These are phyloP conservation scores for Penicillium cinerascens DNA, from an alignment of 495 filamentous ascomycete genomes.

Conservation along the genomic window DNA sequence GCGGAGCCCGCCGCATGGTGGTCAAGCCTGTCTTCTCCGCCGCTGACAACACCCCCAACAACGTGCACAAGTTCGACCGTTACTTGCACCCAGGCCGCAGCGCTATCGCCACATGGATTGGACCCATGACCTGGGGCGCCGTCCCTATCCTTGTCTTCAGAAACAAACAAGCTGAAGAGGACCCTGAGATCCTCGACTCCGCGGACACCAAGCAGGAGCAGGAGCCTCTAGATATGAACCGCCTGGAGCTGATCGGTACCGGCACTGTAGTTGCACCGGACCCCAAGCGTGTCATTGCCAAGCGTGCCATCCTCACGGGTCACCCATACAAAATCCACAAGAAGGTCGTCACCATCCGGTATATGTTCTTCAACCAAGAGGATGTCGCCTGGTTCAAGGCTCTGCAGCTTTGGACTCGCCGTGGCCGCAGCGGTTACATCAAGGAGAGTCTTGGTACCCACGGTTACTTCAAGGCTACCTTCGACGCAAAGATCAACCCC, in stretches of 20 bases:
- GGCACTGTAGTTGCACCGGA: conserved; percentile 82
- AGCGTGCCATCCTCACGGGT: conserved; percentile 89
- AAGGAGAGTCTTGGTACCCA: conserved; percentile 95
- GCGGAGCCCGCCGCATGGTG: conserved; percentile 77
- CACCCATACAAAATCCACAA: conserved; percentile 99
- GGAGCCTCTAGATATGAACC: conserved; percentile 27
- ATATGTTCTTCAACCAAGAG: conserved; percentile 98
- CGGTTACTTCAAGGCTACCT: conserved; percentile 98
- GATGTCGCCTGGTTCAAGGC: conserved; percentile 97
- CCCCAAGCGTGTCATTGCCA: conserved; percentile 78
- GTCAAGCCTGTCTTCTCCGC: conserved; percentile 90
- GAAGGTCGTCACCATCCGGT: conserved; percentile 89
- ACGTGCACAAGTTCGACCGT: conserved; percentile 94
- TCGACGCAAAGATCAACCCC: conserved; percentile 92
- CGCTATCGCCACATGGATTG: conserved; percentile 86
- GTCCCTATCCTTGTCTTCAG: conserved; percentile 88
- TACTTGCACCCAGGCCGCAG: conserved; percentile 88
- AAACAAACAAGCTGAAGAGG: conserved; percentile 37
- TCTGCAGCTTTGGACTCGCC: conserved; percentile 86
- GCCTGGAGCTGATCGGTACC: conserved; percentile 71
- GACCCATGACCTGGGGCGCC: conserved; percentile 86
- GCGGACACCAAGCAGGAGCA: conserved; percentile 28
- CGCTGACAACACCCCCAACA: conserved; percentile 79
- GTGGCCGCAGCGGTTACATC: conserved; percentile 82
- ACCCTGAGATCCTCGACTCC: conserved; percentile 40